Evolutionary conservation across 2,329 filamentous ascomycete species (phyloP).

Genomic region (Penicillium digitatum): DNA sequence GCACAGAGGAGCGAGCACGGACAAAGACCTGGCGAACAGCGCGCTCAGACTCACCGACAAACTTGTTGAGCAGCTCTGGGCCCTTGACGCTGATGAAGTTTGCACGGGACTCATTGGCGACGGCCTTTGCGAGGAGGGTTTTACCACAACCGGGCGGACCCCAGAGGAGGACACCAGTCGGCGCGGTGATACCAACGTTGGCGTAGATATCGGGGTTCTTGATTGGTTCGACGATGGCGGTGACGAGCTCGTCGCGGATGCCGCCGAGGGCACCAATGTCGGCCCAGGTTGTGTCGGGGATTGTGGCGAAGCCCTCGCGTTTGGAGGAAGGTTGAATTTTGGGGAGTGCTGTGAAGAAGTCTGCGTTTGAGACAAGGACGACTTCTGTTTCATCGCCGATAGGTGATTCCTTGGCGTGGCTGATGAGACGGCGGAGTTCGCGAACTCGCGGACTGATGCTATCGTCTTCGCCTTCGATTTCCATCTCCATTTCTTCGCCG

Average conservation of each 20-base stretch:
- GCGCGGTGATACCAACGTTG: conserved; percentile 71
- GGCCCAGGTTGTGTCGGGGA: conserved; percentile 88
- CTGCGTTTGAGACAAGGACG: conserved; percentile 57
- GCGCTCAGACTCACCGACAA: conserved; percentile 92
- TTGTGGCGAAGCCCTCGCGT: conserved; percentile 89
- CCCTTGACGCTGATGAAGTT: conserved; percentile 99
- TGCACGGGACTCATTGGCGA: conserved; percentile 89
- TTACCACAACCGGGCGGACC: conserved; percentile 96
- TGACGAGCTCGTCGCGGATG: conserved; percentile 76
- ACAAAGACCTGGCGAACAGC: conserved; percentile 89
- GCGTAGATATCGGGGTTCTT: conserved; percentile 73
- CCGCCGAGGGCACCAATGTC: conserved; percentile 80
- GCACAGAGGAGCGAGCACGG: conserved; percentile 77
- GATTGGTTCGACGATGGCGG: conserved; percentile 87
- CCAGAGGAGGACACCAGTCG: conserved; percentile 89
- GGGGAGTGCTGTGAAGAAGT: conserved; percentile 72
- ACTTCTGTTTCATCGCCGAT: conserved; percentile 53
- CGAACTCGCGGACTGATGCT: conserved; percentile 40
- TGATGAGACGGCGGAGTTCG: conserved; percentile 51
- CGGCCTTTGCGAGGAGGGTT: conserved; percentile 90
- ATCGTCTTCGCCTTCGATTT: conserved; percentile 45
- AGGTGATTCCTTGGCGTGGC: conserved; percentile 50
- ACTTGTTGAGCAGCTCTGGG: conserved; percentile 94
- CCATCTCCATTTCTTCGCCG: conserved; percentile 47
- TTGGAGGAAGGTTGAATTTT: conserved; percentile 76